Evolutionary conservation across 2,329 filamentous ascomycete genomes (phyloP), one percentile per base, ranked within the genome.

Genomic region (Aureobasidium melanogenum): DNA sequence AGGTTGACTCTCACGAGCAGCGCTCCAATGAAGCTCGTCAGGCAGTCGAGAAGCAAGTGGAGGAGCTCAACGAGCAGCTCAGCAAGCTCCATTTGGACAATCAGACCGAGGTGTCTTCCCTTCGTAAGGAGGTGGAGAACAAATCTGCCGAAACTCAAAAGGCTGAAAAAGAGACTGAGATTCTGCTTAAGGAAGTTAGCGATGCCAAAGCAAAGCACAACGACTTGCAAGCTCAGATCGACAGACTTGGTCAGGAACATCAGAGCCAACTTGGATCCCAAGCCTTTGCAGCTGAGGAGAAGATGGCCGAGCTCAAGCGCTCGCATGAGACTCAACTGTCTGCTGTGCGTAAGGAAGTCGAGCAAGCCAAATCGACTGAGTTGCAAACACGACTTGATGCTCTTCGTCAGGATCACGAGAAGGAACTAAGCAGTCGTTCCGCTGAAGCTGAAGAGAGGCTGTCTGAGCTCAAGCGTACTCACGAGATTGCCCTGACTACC

Each of bases 11-110:
- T 10, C 41, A 46, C 8, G 54, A 47, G 26, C 19, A 38, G 30
- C 28, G 41, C 28, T 46, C 54, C 19, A 19, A 41, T 10, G 41
- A 47, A 39, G 41, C 54, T 28, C 38, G 32, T 8, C 36, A 64
- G 32, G 48, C 30, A 14, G 54, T 44, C 14, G 56, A 62, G 50
- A 39, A 56, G 24, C 55, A 60, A 43, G 48, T 58, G 10, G 34
- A 56, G 22, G 34, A 47, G 12, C 39, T 61, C 5, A 47, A 61
- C 3, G 58, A 54, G 26, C 54, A 58, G 26, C 54, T 58, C 14
- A 58, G 41, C 54, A 43, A 58, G 15, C 54, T 58, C 10, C 54
- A 32, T 28, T 7, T 58, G 8, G 43, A 58, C 22, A 58, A 34
- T 5, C 19, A 58, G 54, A 24, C 26, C 5, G 38, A 58, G 30